phyloP scores from a whole-genome alignment of 352 stramenopile genomes.

The Globisporangium nagaii region DNA sequence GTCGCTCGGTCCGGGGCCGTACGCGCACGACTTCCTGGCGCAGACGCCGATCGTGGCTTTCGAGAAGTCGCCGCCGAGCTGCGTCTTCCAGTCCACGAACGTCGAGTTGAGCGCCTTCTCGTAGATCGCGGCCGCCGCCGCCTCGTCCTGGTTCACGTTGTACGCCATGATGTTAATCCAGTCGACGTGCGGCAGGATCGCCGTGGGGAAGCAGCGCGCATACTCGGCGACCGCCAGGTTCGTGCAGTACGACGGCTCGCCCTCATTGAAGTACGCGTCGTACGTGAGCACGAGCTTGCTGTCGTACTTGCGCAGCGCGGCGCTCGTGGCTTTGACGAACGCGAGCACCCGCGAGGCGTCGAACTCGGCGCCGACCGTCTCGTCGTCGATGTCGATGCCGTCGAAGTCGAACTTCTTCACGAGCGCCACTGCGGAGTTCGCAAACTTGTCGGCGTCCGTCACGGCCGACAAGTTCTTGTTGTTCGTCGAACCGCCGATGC shows the following conservation, averaged over 20 bases:
- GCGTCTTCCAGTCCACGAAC: constrained; percentile 43
- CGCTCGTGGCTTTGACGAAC: constrained; percentile 42
- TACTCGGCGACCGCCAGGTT: constrained; percentile 27
- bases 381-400: constrained; percentile 71
- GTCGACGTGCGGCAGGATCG: constrained; percentile 48
- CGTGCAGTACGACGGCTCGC: constrained; percentile 21
- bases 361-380: constrained; percentile 59
- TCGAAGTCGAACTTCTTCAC: constrained; percentile 65
- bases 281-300: constrained; percentile 52
- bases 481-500: constrained; percentile 70
- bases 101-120: constrained; percentile 41
- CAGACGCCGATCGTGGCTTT: constrained; percentile 59
- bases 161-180: constrained; percentile 86
- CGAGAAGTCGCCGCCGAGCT: constrained; percentile 40
- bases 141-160: constrained; percentile 52
- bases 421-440: constrained; percentile 35
- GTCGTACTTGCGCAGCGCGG: constrained; percentile 26
- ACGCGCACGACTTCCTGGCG: constrained; percentile 41
- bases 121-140: constrained; percentile 42
- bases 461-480: constrained; percentile 52
- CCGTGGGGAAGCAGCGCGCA: constrained; percentile 53
- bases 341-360: constrained; percentile 37
- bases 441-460: constrained; percentile 39
- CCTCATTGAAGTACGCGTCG: constrained; percentile 65
- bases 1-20: constrained; percentile 52